phyloP scores from a whole-genome alignment of 2,329 filamentous ascomycete genomes.

The Talaromyces sp. region DNA sequence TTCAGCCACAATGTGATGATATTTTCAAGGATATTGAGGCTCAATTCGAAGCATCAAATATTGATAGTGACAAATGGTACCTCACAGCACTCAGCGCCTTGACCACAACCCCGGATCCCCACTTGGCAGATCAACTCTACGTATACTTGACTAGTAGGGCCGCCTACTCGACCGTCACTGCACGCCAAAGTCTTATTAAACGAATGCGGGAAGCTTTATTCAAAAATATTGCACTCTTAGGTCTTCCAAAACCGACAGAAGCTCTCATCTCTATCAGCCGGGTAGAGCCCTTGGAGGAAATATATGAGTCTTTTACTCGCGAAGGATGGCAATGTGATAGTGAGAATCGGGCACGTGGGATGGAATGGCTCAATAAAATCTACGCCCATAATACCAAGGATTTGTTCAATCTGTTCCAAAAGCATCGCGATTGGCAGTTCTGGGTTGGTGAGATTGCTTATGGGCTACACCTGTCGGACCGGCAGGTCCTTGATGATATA shows the following conservation, averaged over 20 bases:
- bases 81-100: constrained; percentile 39
- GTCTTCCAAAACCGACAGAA: constrained; percentile 62
- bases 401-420: constrained; percentile 22
- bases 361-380: constrained; percentile 57
- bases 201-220: constrained; percentile 56
- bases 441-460: constrained; percentile 75
- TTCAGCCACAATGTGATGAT: constrained; percentile 6
- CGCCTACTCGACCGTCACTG: constrained; percentile 35
- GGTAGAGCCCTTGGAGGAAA: constrained; percentile 55
- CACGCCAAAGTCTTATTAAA: constrained; percentile 13
- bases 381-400: constrained; percentile 51
- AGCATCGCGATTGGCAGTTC: constrained; percentile 58
- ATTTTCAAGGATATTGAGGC: constrained; percentile 13
- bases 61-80: constrained; percentile 23
- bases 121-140: constrained; percentile 55
- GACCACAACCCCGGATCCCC: constrained; percentile 51
- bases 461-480: constrained; percentile 49
- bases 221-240: constrained; percentile 57
- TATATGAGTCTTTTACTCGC: constrained; percentile 54
- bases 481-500: constrained; percentile 35
- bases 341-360: constrained; percentile 53
- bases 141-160: constrained; percentile 54
- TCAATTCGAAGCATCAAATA: constrained; percentile 13
- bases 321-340: constrained; percentile 60
- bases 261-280: constrained; percentile 55